Conservation (phyloP, 78 protist genomes). For the Speleostelium caveatum region DNA sequence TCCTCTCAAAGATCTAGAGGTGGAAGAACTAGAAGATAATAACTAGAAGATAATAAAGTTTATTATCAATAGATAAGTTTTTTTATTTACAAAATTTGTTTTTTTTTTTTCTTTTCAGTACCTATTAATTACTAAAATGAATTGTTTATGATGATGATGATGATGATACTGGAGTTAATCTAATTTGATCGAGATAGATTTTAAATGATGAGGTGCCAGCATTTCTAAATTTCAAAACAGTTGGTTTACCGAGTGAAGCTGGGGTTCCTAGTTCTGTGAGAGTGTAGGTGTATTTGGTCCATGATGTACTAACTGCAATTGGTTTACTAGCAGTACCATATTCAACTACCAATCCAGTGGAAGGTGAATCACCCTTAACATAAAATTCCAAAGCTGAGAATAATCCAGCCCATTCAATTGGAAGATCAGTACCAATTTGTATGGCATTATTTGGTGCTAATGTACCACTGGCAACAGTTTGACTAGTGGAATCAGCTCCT, state of each 20-base stretch:
- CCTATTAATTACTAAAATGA: not conserved
- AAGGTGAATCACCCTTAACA: not conserved
- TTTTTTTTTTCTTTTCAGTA: too few species aligned
- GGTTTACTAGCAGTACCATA: constrained; percentile 6
- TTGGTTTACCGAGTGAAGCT: constrained; percentile 45
- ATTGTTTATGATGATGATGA: not conserved
- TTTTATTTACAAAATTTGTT: too few species aligned
- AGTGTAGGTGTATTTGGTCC: constrained; percentile 39
- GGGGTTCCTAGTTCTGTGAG: constrained; percentile 51
- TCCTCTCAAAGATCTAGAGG: too few species aligned
- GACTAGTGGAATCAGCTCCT: constrained; percentile 15
- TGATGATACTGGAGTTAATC: constrained; percentile 4
- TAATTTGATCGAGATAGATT: constrained; percentile 44
- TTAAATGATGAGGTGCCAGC: constrained; percentile 18
- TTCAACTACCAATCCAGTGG: constrained; percentile 16
- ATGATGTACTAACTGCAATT: constrained; percentile 12
- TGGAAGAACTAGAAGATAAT: too few species aligned
- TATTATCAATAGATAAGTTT: too few species aligned
- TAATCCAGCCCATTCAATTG: constrained; percentile 23
- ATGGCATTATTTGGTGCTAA: constrained; percentile 3
- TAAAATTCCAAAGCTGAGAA: constrained; percentile 49
- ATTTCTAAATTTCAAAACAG: constrained; percentile 53
- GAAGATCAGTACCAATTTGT: constrained; percentile 57
- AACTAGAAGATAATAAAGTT: too few species aligned
- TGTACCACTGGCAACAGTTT: constrained; percentile 7